Base-by-base conservation (phyloP, 1,284 basidiomycete species). In the Heterobasidion parviporum region DNA sequence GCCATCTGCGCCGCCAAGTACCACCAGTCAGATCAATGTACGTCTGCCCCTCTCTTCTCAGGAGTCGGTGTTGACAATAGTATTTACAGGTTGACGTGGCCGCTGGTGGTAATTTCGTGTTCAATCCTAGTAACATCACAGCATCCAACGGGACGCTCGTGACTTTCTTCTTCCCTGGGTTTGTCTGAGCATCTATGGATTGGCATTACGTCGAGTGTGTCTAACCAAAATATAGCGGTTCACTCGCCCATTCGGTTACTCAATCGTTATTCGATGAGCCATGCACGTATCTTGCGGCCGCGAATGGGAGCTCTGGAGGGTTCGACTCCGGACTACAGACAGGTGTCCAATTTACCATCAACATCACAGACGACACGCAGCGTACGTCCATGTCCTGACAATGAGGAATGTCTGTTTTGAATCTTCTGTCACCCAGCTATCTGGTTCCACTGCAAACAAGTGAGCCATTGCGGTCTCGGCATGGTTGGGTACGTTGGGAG, bases 381-480 rank as follows among this genome's bases (percentile, higher is more conserved):
- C 78, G 79, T 81, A 63, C 54, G 73, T 64, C 50, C 18, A 54
- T 41, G 14, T 50, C 54, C 52, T 46, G 2, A 16, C 41, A 14
- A n/a, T 36, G n/a, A 26, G 32, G 26, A 7, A 8, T 48, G 38
- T 5, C 26, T 26, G 26, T 4, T 6, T 26, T 20, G 38, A 14
- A 51, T 34, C 18, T 43, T 3, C 26, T 6, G 26, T 26, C 26
- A 6, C 26, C 26, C 56, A 82, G 79, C 80, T 33, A 79, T 83
- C 56, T 87, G 81, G 80, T 85, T 81, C 75, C 80, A 79, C 70
- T 87, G 85, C 72, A 82, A 81, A 65, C 70, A 76, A 60, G 58
- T 70, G 1, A 50, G 59, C 4, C 83, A 85, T 67, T 85, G 83
- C 64, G 75, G 77, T 33, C 57, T 71, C 57, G 82, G 82, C 35